Conservation (phyloP, 2,329 filamentous ascomycete species). For the Corniculantispora saksenae region DNA sequence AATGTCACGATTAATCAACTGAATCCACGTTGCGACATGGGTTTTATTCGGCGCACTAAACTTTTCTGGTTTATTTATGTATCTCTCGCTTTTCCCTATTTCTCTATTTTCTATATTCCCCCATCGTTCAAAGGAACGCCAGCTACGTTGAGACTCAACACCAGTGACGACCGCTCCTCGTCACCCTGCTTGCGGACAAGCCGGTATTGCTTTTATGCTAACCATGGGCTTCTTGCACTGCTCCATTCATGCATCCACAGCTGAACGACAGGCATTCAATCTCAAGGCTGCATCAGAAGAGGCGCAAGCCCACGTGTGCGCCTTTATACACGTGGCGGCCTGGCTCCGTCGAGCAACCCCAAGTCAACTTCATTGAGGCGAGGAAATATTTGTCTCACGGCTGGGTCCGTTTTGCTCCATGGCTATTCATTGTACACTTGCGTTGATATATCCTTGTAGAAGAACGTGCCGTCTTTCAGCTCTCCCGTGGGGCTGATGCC, state of each 20-base stretch:
- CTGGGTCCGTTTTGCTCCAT: not conserved
- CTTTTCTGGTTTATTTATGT: too few relatives aligned
- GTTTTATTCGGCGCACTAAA: too few relatives aligned
- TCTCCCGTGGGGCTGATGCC: slow-evolving; percentile 50
- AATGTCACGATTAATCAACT: too few relatives aligned
- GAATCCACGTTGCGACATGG: too few relatives aligned
- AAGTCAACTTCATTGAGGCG: not conserved
- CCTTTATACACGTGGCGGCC: not conserved
- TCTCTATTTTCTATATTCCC: too few relatives aligned
- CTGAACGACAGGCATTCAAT: not conserved
- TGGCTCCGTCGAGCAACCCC: not conserved
- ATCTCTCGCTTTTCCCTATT: too few relatives aligned
- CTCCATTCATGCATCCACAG: not conserved
- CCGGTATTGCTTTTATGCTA: too few relatives aligned
- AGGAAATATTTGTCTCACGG: too few relatives aligned
- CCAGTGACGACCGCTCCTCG: too few relatives aligned
- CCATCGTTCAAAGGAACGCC: too few relatives aligned
- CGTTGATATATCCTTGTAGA: slow-evolving; percentile 56
- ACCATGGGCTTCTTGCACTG: not conserved
- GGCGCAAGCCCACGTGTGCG: not conserved
- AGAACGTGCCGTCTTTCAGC: slow-evolving; percentile 54
- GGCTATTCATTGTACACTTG: slow-evolving; percentile 2
- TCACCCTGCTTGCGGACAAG: too few relatives aligned
- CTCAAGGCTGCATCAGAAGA: not conserved
- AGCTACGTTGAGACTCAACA: too few relatives aligned